Conservation (phyloP, 2,329 filamentous ascomycete species). For the Nothomitra cinnamomea region DNA sequence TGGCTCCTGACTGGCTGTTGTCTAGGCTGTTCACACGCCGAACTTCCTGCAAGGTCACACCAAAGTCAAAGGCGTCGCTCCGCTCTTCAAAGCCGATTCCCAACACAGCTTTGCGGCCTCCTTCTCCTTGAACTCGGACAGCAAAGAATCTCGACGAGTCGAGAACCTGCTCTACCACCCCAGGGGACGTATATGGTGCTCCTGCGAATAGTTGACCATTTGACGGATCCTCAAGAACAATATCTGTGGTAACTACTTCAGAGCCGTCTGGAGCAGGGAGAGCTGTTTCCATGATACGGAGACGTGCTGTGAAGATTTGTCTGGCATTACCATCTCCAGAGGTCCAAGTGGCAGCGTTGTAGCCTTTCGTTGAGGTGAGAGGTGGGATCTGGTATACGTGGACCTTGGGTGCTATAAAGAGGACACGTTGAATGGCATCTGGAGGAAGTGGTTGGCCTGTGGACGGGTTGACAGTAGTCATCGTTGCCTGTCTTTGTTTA, state of each 20-base stretch:
- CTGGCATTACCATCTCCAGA: conserved; percentile 43
- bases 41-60: conserved; percentile 62
- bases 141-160: conserved; percentile 79
- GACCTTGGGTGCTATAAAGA: conserved; percentile 57
- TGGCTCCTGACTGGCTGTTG: conserved; percentile 14
- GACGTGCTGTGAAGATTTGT: conserved; percentile 71
- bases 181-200: conserved; percentile 52
- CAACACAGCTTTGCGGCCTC: conserved; percentile 58
- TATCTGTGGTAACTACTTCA: conserved; percentile 50
- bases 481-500: conserved; percentile 16
- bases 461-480: conserved; percentile 52
- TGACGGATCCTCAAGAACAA: conserved; percentile 61
- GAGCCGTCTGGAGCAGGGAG: conserved; percentile 25
- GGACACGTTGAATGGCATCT: conserved; percentile 69
- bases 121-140: conserved; percentile 58
- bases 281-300: conserved; percentile 64
- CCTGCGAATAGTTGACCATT: conserved; percentile 68
- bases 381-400: conserved; percentile 84
- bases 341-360: conserved; percentile 65
- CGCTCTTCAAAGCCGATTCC: conserved; percentile 81
- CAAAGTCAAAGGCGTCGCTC: conserved; percentile 72
- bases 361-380: conserved; percentile 58
- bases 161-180: conserved; percentile 57
- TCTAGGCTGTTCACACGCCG: conserved; percentile 51
- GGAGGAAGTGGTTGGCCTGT: conserved; percentile 50